Conservation (phyloP, 441 rosid species). For the Populus hybrid region DNA sequence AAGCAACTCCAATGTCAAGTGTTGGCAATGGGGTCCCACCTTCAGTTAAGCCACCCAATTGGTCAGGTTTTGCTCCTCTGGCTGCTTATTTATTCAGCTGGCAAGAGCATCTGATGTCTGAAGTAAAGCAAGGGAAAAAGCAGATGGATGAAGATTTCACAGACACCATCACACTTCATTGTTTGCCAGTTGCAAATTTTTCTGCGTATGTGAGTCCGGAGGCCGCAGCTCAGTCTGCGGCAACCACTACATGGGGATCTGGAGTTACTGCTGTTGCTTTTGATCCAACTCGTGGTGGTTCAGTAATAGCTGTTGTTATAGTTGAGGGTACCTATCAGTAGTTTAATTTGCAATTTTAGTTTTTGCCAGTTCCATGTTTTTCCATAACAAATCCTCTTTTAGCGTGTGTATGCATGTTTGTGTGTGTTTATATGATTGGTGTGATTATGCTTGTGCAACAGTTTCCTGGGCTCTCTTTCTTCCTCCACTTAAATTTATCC, state of each 20-base stretch:
- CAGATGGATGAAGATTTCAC: slow-evolving; percentile 62
- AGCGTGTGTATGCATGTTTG: background rate
- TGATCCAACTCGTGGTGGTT: slow-evolving; percentile 90
- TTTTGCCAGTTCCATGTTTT: slow-evolving; percentile 4
- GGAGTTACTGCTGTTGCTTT: no score
- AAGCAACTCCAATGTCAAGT: no score
- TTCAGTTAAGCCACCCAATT: no score
- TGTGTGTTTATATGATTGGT: background rate
- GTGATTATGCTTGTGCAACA: background rate
- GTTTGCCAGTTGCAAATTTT: slow-evolving; percentile 98
- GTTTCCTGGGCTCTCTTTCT: background rate
- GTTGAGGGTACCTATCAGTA: slow-evolving; percentile 72
- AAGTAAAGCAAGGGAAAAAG: slow-evolving; percentile 75
- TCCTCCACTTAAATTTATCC: background rate
- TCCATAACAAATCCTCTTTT: background rate
- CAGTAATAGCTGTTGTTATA: slow-evolving; percentile 95
- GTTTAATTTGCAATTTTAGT: slow-evolving; percentile 10
- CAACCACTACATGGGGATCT: no score
- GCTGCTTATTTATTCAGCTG: no score
- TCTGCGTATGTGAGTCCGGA: slow-evolving; percentile 98
- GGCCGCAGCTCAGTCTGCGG: no score
- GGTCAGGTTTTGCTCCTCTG: no score
- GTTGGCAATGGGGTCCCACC: no score
- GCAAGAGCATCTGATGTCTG: slow-evolving; percentile 57
- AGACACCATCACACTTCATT: slow-evolving; percentile 72